Conservation (phyloP, 495 filamentous ascomycete genomes). For the Hypomontagnella submonticulosa region DNA sequence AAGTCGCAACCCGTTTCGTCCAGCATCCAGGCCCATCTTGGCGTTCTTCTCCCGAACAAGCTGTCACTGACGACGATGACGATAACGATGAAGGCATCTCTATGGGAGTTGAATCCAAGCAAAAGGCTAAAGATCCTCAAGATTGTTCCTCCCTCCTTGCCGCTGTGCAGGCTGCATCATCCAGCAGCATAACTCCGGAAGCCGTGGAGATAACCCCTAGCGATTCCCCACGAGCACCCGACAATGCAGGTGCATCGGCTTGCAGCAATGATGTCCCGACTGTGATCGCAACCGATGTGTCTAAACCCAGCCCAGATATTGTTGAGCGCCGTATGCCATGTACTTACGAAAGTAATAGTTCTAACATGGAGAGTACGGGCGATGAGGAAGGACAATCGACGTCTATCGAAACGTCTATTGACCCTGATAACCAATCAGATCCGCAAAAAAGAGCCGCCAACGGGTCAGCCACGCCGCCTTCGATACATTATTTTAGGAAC, state of each 20-base stretch:
- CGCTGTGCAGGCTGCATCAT: background rate
- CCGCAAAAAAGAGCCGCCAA: constrained; percentile 25
- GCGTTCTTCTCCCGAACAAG: constrained; percentile 27
- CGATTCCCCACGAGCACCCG: background rate
- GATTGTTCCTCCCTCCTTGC: background rate
- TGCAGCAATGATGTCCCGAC: background rate
- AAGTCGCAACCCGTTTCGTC: constrained; percentile 13
- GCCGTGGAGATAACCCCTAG: background rate
- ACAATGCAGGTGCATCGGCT: background rate
- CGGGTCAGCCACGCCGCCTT: constrained; percentile 16
- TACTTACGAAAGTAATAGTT: constrained; percentile 21
- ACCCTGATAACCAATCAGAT: constrained; percentile 11
- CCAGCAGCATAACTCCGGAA: background rate
- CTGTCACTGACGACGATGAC: constrained; percentile 27
- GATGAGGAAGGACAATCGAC: constrained; percentile 15
- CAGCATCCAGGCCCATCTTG: constrained; percentile 39
- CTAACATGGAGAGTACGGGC: constrained; percentile 17
- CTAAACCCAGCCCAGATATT: constrained; percentile 12
- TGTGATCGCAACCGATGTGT: background rate
- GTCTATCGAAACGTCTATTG: constrained; percentile 12
- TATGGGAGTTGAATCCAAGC: constrained; percentile 36
- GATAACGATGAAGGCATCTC: constrained; percentile 44
- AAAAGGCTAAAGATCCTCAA: background rate
- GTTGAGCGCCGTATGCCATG: constrained; percentile 5
- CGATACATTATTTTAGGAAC: constrained; percentile 8